Conservation (phyloP, 768 basidiomycete species). For the Boletellus ananiceps region DNA sequence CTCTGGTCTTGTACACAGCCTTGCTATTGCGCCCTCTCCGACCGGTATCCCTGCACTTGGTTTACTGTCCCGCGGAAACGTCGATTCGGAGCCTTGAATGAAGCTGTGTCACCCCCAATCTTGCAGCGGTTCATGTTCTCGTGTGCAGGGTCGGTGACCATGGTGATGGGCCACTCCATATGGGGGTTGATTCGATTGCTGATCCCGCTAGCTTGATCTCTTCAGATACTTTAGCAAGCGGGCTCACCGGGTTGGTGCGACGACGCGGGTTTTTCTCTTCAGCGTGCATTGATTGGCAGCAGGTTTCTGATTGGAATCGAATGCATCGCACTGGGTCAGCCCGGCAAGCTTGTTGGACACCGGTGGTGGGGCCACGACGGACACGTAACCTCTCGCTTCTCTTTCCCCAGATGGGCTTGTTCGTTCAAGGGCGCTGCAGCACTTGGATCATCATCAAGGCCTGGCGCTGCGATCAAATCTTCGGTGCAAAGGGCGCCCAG, state of each 20-base stretch:
- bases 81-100: neutral
- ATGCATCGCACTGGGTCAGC: conserved; percentile 12
- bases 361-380: conserved; percentile 1
- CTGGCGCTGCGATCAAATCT: neutral
- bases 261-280: conserved; percentile 5
- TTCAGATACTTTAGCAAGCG: no score
- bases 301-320: neutral
- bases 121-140: neutral
- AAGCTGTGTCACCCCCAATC: neutral
- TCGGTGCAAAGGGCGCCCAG: neutral
- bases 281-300: neutral
- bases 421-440: neutral
- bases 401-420: neutral
- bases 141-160: neutral
- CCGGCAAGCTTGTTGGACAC: conserved; percentile 12
- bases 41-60: neutral
- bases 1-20: conserved; percentile 3
- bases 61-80: conserved; percentile 1
- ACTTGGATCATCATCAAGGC: no score
- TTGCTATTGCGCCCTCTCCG: conserved; percentile 3
- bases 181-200: no score
- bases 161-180: neutral
- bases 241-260: neutral
- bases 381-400: neutral
- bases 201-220: neutral